Evolutionary conservation across 768 basidiomycete genomes (phyloP), one percentile per base, ranked within the genome.

Genomic region (Rhodosporidiobolus odoratus): DNA sequence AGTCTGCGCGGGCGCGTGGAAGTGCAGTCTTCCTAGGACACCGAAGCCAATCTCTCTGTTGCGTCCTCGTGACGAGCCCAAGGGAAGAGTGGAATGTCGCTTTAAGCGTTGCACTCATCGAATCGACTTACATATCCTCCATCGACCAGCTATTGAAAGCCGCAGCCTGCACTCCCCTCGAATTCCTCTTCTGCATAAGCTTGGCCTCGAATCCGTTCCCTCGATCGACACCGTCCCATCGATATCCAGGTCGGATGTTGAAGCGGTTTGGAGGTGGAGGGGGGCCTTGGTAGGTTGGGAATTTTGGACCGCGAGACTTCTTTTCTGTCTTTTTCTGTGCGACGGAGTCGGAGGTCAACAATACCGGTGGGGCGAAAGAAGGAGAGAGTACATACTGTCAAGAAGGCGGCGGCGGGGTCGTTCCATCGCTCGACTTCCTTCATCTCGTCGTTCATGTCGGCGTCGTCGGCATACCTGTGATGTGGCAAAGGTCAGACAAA

Each of bases 221-320:
- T 76, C 75, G 72, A 92, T 94, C 94, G 72, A 98, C 96, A 37
- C 96, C 96, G 79, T 99, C 96, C 96, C 96, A 99, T 10, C 95
- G 84, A 79, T 93, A 92, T 1, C 96, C 96, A 34, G 96, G 96
- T 73, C 85, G 89, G 72, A 99, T 97, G 32, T 89, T 89, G 79
- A 95, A 98, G 12, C 96, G 87, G 81, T 99, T 98, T 13, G 95
- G 94, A 21, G 92, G 89, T 2, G 91, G 91, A 0, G 88, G 85
- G 1, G 94, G 91, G 19, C 94, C 93, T 25, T 80, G 83, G 79
- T 97, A 97, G 78, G 88, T 87, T 15, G 95, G 96, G 80, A 84
- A 87, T 62, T 85, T 85, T 3, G 91, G 88, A 1, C 87, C 91
- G 75, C 90, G 90, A 0, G 83, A 77, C 78, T 70, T 76, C 63